Percentiles rank a stretch among this genome's conserved stretches.
phyloP scores from a whole-genome alignment of 2,329 filamentous ascomycete species.

The Plenodomus lindquistii region DNA sequence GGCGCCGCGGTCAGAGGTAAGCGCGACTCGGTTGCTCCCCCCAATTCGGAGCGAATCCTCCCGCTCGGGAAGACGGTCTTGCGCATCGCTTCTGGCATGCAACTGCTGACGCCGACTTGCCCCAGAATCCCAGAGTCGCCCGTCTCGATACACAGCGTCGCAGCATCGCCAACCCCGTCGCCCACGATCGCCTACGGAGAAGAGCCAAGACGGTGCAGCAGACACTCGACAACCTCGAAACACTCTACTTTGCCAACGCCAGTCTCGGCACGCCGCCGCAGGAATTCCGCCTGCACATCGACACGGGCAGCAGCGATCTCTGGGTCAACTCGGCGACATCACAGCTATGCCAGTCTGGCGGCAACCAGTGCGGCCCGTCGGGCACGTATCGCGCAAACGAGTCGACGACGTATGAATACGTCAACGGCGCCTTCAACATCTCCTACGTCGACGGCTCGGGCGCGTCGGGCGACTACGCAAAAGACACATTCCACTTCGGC shows the following conservation, averaged over 20 bases:
- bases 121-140: conserved; percentile 51
- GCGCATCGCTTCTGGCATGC: not conserved
- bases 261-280: conserved; percentile 62
- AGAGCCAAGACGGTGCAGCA: conserved; percentile 49
- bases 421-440: conserved; percentile 82
- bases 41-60: conserved; percentile 20
- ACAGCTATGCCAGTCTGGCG: conserved; percentile 56
- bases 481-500: conserved; percentile 69
- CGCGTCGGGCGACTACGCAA: conserved; percentile 77
- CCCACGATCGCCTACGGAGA: conserved; percentile 52
- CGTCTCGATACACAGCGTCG: conserved; percentile 56
- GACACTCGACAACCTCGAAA: conserved; percentile 61
- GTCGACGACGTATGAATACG: conserved; percentile 75
- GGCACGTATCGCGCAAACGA: conserved; percentile 71
- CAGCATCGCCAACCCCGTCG: conserved; percentile 50
- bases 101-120: conserved; percentile 10
- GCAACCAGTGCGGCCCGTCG: conserved; percentile 60
- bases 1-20: conserved; percentile 37
- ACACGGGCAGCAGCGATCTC: conserved; percentile 66
- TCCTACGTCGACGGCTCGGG: conserved; percentile 82
- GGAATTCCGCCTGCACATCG: conserved; percentile 59
- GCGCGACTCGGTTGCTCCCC: conserved; percentile 31
- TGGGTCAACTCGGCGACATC: conserved; percentile 70
- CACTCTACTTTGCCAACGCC: conserved; percentile 63
- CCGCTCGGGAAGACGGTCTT: conserved; percentile 5